Conservation (phyloP, 2,329 filamentous ascomycete species). For the Orbilia javanica region DNA sequence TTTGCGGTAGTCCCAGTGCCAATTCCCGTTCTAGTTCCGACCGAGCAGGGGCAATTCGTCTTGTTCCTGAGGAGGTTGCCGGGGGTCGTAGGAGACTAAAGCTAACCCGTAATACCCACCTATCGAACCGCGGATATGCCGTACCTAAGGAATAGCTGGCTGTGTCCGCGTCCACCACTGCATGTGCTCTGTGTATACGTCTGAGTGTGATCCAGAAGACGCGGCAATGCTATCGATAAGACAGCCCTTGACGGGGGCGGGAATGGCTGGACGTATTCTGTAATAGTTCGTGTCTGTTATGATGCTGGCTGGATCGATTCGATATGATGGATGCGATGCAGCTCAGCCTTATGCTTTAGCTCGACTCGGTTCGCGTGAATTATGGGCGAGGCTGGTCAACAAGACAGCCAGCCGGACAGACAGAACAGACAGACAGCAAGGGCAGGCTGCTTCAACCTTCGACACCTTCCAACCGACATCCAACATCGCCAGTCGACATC, state of each 20-base stretch:
- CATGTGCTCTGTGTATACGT: not conserved
- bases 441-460: no score
- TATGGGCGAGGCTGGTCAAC: conserved; percentile 24
- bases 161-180: not conserved
- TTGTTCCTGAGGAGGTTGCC: conserved; percentile 7
- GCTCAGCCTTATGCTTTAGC: conserved; percentile 16
- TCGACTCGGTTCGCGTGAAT: conserved; percentile 14
- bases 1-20: not conserved
- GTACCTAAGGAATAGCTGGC: no score
- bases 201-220: not conserved
- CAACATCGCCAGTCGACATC: not conserved
- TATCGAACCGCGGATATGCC: not conserved
- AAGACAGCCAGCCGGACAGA: not conserved
- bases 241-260: not conserved
- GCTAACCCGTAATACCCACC: not conserved
- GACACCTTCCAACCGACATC: conserved; percentile 10
- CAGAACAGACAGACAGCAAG: not conserved
- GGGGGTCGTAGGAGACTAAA: not conserved
- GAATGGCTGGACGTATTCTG: not conserved
- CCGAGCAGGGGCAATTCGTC: conserved; percentile 10
- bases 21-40: not conserved
- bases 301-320: conserved; percentile 8
- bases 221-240: not conserved
- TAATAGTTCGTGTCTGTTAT: not conserved
- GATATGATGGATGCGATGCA: conserved; percentile 19